A percentile compares a stretch with the other conserved stretches of the same genome.
Evolutionary conservation across 2,329 filamentous ascomycete species (phyloP).

Genomic region (Talaromyces atroroseus): DNA sequence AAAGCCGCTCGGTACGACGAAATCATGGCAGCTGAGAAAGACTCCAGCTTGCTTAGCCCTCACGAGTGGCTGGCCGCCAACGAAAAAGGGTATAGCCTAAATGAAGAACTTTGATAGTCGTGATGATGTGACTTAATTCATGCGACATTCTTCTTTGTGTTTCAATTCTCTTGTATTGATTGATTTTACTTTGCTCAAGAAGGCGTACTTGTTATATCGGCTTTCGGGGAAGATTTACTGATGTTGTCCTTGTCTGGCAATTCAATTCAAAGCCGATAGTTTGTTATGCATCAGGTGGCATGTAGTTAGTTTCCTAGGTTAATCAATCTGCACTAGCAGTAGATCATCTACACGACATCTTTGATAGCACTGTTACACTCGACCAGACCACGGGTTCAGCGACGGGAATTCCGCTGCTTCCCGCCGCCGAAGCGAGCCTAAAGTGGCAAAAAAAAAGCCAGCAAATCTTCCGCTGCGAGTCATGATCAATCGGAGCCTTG

Average conservation of each 20-base stretch:
- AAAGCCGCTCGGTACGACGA: not conserved
- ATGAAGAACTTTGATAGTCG: not conserved
- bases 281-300: no score
- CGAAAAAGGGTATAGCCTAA: not conserved
- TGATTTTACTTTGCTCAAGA: not conserved
- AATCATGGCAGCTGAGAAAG: not conserved
- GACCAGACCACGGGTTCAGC: slow-evolving; percentile 2
- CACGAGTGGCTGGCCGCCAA: not conserved
- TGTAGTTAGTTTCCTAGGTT: not conserved
- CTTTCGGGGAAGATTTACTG: no score
- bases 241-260: no score
- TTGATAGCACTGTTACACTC: not conserved
- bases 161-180: not conserved
- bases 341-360: not conserved
- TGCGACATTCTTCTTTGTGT: not conserved
- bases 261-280: no score
- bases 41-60: not conserved
- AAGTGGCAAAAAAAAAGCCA: slow-evolving; percentile 6
- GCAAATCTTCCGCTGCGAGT: not conserved
- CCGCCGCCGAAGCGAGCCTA: slow-evolving; percentile 9
- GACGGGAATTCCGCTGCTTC: slow-evolving; percentile 2
- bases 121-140: not conserved
- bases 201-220: not conserved
- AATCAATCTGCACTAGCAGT: not conserved
- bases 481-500: not conserved